Evolutionary conservation across 352 stramenopile species (phyloP).

Genomic region (Aphanomyces euteiches): DNA sequence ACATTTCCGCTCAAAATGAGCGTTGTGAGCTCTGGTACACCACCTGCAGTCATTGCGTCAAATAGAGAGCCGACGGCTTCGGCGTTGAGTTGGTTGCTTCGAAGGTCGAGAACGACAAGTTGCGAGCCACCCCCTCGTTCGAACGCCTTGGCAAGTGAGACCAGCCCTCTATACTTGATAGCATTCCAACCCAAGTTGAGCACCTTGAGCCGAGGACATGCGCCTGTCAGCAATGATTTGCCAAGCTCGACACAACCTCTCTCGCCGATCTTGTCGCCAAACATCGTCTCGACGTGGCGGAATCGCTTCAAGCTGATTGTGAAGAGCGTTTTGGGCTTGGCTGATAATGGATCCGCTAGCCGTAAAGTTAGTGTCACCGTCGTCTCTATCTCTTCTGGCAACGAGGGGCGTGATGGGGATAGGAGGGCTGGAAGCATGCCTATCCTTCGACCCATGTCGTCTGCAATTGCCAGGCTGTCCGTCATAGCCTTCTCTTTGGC

Average conservation of each 20-base stretch:
- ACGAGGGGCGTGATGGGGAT: slow-evolving; percentile 31
- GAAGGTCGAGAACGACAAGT: slow-evolving; percentile 56
- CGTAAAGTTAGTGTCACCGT: slow-evolving; percentile 50
- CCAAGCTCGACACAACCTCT: slow-evolving; percentile 52
- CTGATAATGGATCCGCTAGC: slow-evolving; percentile 19
- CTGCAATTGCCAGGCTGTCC: slow-evolving; percentile 28
- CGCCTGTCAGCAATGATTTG: slow-evolving; percentile 56
- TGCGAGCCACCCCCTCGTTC: slow-evolving; percentile 50
- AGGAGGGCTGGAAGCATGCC: slow-evolving; percentile 59
- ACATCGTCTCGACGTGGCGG: slow-evolving; percentile 59
- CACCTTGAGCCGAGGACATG: slow-evolving; percentile 52
- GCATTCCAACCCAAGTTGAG: slow-evolving; percentile 66
- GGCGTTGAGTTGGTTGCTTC: slow-evolving; percentile 58
- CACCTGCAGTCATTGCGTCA: slow-evolving; percentile 44
- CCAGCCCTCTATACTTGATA: slow-evolving; percentile 53
- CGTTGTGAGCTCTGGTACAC: slow-evolving; percentile 48
- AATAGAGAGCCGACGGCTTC: slow-evolving; percentile 42
- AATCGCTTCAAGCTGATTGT: slow-evolving; percentile 71
- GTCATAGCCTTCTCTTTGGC: neutral
- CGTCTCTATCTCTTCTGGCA: slow-evolving; percentile 51
- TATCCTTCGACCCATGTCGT: slow-evolving; percentile 45
- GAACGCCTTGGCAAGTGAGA: slow-evolving; percentile 52
- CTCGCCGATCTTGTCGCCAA: slow-evolving; percentile 57
- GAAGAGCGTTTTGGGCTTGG: slow-evolving; percentile 36
- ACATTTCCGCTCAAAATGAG: slow-evolving; percentile 56